These are phyloP conservation scores for Candida railenensis DNA, from an alignment of 805 yeast genomes.

Conservation along the genomic window DNA sequence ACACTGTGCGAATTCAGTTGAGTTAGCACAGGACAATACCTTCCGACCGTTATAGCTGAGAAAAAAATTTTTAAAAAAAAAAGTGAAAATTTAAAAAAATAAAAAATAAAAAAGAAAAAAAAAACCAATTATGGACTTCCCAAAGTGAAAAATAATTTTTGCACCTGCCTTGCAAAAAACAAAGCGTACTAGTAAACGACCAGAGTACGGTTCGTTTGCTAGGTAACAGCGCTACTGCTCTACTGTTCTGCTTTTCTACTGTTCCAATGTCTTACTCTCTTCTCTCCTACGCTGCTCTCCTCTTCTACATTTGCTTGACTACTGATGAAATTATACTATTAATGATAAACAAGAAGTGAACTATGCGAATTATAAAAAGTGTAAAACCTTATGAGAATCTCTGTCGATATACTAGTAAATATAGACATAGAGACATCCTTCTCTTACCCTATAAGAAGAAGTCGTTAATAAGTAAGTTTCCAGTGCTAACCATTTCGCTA, in stretches of 20 bases:
- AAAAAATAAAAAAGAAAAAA: background rate
- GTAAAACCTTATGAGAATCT: background rate
- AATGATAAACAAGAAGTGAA: conserved; percentile 4
- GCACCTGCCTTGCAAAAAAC: too few species aligned
- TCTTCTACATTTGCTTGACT: too few species aligned
- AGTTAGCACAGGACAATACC: background rate
- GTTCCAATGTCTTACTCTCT: too few species aligned
- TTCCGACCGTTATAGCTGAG: background rate
- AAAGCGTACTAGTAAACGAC: background rate
- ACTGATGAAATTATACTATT: conserved; percentile 1
- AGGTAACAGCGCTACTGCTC: too few species aligned
- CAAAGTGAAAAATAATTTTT: background rate
- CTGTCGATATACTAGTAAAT: background rate
- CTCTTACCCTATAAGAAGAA: conserved; percentile 32
- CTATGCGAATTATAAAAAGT: background rate
- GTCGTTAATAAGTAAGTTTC: conserved; percentile 41
- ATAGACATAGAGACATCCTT: too few species aligned
- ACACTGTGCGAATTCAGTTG: too few species aligned
- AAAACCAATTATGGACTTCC: background rate
- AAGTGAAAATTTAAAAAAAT: background rate
- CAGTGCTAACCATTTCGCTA: conserved; percentile 44
- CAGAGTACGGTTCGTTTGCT: too few species aligned
- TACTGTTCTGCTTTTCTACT: too few species aligned
- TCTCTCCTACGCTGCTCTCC: too few species aligned
- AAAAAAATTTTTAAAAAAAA: background rate